Evolutionary conservation across 257 asterid species (phyloP).

Genomic region (Gentiana straminea): DNA sequence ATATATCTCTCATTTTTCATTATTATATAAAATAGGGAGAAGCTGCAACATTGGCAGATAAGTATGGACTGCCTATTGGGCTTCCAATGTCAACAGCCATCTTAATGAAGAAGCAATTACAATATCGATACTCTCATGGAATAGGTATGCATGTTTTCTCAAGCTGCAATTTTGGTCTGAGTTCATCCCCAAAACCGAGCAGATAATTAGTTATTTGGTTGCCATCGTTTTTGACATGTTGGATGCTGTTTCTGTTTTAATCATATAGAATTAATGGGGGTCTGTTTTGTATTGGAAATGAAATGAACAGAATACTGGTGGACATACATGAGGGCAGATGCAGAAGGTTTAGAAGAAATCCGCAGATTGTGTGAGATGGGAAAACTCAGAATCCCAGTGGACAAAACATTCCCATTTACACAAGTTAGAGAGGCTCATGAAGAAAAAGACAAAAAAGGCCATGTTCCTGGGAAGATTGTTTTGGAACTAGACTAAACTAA

Average conservation of each 20-base stretch:
- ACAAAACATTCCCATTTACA: conserved; percentile 55
- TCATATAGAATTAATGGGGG: conserved; percentile 60
- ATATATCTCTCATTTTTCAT: too few relatives aligned
- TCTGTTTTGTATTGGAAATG: background rate
- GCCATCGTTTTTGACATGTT: too few relatives aligned
- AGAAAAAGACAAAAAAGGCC: conserved; percentile 58
- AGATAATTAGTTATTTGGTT: too few relatives aligned
- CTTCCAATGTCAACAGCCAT: conserved; percentile 61
- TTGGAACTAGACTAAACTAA: conserved; percentile 43
- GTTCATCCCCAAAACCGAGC: too few relatives aligned
- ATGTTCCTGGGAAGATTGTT: conserved; percentile 72
- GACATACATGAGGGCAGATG: conserved; percentile 93
- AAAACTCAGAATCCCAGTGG: conserved; percentile 74
- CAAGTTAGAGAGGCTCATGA: conserved; percentile 76
- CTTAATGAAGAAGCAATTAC: conserved; percentile 64
- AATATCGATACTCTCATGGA: conserved; percentile 76
- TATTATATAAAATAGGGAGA: conserved; percentile 48
- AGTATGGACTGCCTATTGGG: conserved; percentile 71
- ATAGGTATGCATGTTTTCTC: conserved; percentile 34
- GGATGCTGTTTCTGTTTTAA: too few relatives aligned
- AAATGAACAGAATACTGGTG: conserved; percentile 66
- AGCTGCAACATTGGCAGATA: conserved; percentile 73
- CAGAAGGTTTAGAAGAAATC: conserved; percentile 77
- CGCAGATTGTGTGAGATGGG: conserved; percentile 56
- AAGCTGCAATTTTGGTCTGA: too few relatives aligned